Evolutionary conservation across 441 rosid genomes (phyloP), one percentile per base, ranked within the genome.

Genomic region (Croton setiger): DNA sequence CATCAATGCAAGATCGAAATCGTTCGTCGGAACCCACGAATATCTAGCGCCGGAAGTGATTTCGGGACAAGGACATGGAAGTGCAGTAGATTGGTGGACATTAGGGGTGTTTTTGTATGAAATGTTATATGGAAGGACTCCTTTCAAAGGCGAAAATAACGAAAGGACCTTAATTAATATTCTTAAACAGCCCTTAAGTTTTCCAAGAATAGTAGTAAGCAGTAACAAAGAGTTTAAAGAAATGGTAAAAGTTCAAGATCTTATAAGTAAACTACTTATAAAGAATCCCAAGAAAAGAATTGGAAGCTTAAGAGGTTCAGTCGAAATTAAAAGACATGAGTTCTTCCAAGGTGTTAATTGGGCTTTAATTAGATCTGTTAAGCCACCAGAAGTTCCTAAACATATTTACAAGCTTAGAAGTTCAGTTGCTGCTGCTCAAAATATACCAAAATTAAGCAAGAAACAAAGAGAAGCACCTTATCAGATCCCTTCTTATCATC

Each of bases 1-100:
- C 7, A 79, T 86, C 59, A 81, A 83, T 3, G 92, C 93, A 37
- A 67, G 89, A 14, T 86, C 92, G 51, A 84, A 88, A 68, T 93
- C 98, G 2, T 91, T 93, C 58, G 98, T 93, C 0, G 98, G 97
- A 18, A 93, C 97, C n/a, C 88, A 93, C 73, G 98, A 93, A 70
- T 93, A 91, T 78, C 82, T 93, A 0, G 87, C 98, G 0, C 97
- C 97, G 35, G 98, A 93, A 73, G 85, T 93, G 35, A 85, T 93
- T 21, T 90, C 89, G 10, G 97, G 96, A 11, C 87, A 87, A 8
- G 97, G 97, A 5, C 98, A 91, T 77, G 97, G 89, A 69, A 84
- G 91, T 85, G 87, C 91, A 56, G 97, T 93, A 62, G 97, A 93
- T 75, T 93, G 97, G 98, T 91, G 98, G 96, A 90, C 97, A 4